phyloP scores from a whole-genome alignment of 2,329 filamentous ascomycete genomes.

The Ambrosiella xylebori region DNA sequence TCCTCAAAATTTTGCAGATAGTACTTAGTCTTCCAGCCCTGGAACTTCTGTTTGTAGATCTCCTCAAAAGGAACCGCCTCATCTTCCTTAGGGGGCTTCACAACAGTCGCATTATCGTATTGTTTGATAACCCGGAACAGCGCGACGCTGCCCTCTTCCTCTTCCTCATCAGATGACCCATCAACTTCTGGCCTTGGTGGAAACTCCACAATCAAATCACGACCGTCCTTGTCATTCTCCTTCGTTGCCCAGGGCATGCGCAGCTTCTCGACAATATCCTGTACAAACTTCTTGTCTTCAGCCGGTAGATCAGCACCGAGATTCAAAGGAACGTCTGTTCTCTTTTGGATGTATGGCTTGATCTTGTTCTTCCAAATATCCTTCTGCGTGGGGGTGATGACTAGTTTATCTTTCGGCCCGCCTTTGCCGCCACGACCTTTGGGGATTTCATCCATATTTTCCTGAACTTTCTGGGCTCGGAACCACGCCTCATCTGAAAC shows the following conservation, averaged over 20 bases:
- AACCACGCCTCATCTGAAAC: conserved; percentile 83
- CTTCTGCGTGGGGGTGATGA: conserved; percentile 66
- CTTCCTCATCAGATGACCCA: conserved; percentile 46
- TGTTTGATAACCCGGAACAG: conserved; percentile 71
- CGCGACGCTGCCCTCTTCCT: conserved; percentile 71
- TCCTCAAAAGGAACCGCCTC: conserved; percentile 62
- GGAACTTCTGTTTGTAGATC: conserved; percentile 80
- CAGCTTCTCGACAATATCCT: conserved; percentile 57
- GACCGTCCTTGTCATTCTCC: conserved; percentile 37
- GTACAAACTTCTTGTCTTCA: conserved; percentile 80
- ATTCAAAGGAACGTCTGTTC: conserved; percentile 48
- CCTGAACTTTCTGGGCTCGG: conserved; percentile 33
- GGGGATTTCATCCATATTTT: conserved; percentile 42
- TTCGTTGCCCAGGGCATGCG: conserved; percentile 40
- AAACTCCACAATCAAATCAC: conserved; percentile 34
- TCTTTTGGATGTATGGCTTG: conserved; percentile 63
- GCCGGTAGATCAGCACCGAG: conserved; percentile 58
- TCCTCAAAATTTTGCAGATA: conserved; percentile 76
- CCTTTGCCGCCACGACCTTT: conserved; percentile 18
- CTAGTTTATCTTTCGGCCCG: conserved; percentile 36
- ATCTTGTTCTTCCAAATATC: conserved; percentile 64
- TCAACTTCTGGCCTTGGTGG: conserved; percentile 32
- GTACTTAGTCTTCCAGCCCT: conserved; percentile 86
- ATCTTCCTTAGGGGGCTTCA: conserved; percentile 65
- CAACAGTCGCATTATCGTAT: conserved; percentile 77